Evolutionary conservation across 2,329 filamentous ascomycete species (phyloP), one percentile per base, ranked within the genome.

Genomic region (Monilinia polystroma): DNA sequence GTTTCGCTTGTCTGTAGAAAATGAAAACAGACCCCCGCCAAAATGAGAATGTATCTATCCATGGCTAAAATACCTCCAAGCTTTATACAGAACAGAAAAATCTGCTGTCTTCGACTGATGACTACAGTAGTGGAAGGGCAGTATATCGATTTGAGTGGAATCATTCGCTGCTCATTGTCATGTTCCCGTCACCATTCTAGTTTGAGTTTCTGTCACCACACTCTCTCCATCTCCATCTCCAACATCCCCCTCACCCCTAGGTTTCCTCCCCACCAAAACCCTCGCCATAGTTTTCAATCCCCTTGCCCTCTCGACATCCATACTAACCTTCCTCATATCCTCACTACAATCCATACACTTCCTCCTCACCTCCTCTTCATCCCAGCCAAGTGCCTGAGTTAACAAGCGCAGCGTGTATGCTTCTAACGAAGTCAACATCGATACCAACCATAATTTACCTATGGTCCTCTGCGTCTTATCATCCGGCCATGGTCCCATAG

Each of bases 401-500:
- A 77, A 64, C 1, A 71, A 67, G 12, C 75, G 67, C 51, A 77
- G 49, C 62, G 68, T 68, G 11, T 71, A 26, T 1, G 72, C 72
- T 58, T 77, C 75, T 4, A 76, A 67, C 1, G 72, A 71, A 29
- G 62, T 67, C 10, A 74, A 55, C 47, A 69, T 66, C 1, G 69
- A 64, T 3, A 74, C 59, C 35, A 76, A 53, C 63, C 73, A 76
- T 11, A 73, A 66, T 57, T 73, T 73, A 1, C 73, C 75, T 18
- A 72, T 67, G 20, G 66, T 69, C 32, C 68, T 67, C 12, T 68
- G 70, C 23, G 73, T 69, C 12, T 70, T 71, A 56, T 79, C 76
- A 10, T 74, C 73, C 2, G 77, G 76, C 79, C 79, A 80, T 0
- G 68, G 56, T 0, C 77, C 77, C 23, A 74, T 67, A 0, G 76